Evolutionary conservation across 805 yeast species (phyloP).

Genomic region (Komagataella populi): DNA sequence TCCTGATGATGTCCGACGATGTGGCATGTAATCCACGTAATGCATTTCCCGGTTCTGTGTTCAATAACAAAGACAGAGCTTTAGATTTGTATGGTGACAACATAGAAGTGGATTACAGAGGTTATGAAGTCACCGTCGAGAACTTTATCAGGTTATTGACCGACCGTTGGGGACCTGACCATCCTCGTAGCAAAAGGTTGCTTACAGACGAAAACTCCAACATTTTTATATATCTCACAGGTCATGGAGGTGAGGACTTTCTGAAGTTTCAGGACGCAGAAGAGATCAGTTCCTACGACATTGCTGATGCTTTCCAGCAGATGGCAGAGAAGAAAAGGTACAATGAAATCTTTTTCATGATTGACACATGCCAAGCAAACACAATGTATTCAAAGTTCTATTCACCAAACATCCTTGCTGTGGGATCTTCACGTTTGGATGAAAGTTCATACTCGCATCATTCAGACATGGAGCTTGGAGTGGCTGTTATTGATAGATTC

Average conservation of each 20-base stretch:
- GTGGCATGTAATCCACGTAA: conserved; percentile 95
- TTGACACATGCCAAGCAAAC: conserved; percentile 97
- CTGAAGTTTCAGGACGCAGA: conserved; percentile 97
- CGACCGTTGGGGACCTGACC: conserved; percentile 91
- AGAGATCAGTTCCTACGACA: conserved; percentile 87
- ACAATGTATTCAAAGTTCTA: conserved; percentile 91
- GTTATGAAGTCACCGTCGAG: conserved; percentile 97
- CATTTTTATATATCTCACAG: conserved; percentile 89
- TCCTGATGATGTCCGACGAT: conserved; percentile 92
- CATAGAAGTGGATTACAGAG: conserved; percentile 93
- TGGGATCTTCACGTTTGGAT: conserved; percentile 79
- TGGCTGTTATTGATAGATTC: conserved; percentile 93
- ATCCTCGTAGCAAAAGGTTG: conserved; percentile 83
- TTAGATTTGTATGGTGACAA: conserved; percentile 89
- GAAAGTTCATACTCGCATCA: conserved; percentile 93
- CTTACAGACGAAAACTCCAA: conserved; percentile 90
- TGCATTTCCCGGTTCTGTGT: conserved; percentile 91
- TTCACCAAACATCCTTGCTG: conserved; percentile 84
- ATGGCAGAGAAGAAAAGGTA: conserved; percentile 94
- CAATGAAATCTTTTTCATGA: conserved; percentile 93
- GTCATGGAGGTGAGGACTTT: conserved; percentile 98
- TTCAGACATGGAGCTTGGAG: conserved; percentile 91
- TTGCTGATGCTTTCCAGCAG: conserved; percentile 94
- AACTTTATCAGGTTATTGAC: conserved; percentile 86
- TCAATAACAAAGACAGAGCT: conserved; percentile 84